phyloP scores from a whole-genome alignment of 768 basidiomycete genomes.

The Tylopilus rubrobrunneus region DNA sequence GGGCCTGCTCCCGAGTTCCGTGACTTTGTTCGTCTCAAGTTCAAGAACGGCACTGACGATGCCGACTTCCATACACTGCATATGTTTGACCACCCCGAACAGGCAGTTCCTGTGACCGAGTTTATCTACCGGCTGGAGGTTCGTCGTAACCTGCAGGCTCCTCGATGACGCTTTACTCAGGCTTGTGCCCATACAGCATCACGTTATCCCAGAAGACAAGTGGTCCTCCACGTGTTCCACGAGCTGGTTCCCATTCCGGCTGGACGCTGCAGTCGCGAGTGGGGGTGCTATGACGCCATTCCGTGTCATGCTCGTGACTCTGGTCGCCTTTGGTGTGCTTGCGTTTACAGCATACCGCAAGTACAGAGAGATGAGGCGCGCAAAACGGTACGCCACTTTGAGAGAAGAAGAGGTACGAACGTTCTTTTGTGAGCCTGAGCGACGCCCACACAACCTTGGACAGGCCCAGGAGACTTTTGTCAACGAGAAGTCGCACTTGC shows the following conservation, averaged over 20 bases:
- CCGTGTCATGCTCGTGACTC: conserved; percentile 1
- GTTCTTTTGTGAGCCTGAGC: background rate
- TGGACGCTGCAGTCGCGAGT: conserved; percentile 1
- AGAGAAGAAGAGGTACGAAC: conserved; percentile 11
- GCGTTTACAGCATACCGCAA: conserved; percentile 12
- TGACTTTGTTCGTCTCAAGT: conserved; percentile 78
- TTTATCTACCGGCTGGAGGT: conserved; percentile 82
- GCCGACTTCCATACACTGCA: conserved; percentile 58
- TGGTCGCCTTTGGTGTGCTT: conserved; percentile 14
- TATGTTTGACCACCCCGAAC: conserved; percentile 66
- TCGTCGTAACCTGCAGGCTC: conserved; percentile 7
- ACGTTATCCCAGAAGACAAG: conserved; percentile 34
- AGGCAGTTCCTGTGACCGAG: conserved; percentile 70
- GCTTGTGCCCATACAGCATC: conserved; percentile 26
- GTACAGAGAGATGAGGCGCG: conserved; percentile 6
- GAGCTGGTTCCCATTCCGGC: conserved; percentile 23
- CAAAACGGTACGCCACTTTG: conserved; percentile 2
- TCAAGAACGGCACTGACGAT: conserved; percentile 69
- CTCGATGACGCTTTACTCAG: background rate
- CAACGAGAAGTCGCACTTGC: conserved; percentile 24
- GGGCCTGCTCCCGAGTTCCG: conserved; percentile 71
- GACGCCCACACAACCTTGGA: background rate
- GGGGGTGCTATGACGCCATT: background rate
- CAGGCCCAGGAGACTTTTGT: conserved; percentile 6
- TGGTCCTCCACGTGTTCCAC: conserved; percentile 40